Evolutionary conservation across 192 early-diverging fungal species (phyloP), one percentile per base, ranked within the genome.

Genomic region (Rhizophagus clarus): DNA sequence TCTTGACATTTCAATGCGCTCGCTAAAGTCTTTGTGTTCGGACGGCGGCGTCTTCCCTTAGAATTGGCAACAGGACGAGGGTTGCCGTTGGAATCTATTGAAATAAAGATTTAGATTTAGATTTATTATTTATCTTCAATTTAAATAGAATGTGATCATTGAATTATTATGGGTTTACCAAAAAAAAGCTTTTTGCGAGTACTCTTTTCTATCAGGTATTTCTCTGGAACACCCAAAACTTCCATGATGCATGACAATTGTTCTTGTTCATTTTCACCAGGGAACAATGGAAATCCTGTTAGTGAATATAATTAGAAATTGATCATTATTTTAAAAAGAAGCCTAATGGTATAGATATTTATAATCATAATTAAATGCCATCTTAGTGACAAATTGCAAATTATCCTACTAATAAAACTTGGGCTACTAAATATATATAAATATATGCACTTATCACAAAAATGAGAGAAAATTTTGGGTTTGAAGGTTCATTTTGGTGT

Each of bases 261-360:
- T 77, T 99, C 97, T 76, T 95, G 92, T 83, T 99, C 97, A 82
- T 97, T 97, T 82, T 99, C 97, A 29, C 97, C 97, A 10, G 97
- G 97, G 80, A 99, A 99, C 40, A 99, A 83, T 34, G 97, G 97
- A 78, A 97, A 96, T 17, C 94, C 92, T 60, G 82, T 40, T 42
- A 22, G 0, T 29, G 26, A 10, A 81, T 82, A 56, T 20, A 22
- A 56, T 56, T 56, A 56, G 3, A 22, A 17, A 56, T 56, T 56
- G 4, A 56, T 7, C 15, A 22, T 6, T 22, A 22, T 17, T 20
- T 20, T 22, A 17, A 56, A 56, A 56, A 7, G 6, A 40, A 40
- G n/a, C 37, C 15, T 56, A 20, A 56, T 20, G 4, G 20, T 56
- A 56, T 56, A 56, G 20, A 56, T 40, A 40, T 40, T 40, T 40